A percentile compares a stretch with the other conserved stretches of the same genome.
Evolutionary conservation across 2,329 filamentous ascomycete species (phyloP).

Genomic region (Knoxdaviesia capensis): DNA sequence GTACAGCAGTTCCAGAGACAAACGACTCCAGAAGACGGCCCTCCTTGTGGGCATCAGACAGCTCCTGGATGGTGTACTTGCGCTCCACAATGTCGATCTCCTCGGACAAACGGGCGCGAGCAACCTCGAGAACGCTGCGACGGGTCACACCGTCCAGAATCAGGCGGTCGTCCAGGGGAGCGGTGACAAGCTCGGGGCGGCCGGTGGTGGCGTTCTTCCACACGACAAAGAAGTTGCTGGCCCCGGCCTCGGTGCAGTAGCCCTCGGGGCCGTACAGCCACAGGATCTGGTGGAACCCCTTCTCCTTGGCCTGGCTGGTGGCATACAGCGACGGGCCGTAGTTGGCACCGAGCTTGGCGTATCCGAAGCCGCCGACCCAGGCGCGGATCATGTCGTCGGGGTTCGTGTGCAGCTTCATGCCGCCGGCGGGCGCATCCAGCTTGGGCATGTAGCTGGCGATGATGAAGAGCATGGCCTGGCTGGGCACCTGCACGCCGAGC

Average conservation of each 20-base stretch:
- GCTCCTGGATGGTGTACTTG: constrained; percentile 62
- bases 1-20: constrained; percentile 66
- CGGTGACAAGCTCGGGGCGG: constrained; percentile 55
- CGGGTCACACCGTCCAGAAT: constrained; percentile 84
- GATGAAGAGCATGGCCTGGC: constrained; percentile 75
- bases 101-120: constrained; percentile 36
- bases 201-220: constrained; percentile 45
- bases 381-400: constrained; percentile 70
- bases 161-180: constrained; percentile 61
- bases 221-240: constrained; percentile 79
- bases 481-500: constrained; percentile 62
- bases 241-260: constrained; percentile 76
- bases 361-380: constrained; percentile 86
- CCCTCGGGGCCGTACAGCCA: constrained; percentile 71
- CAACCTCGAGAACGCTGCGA: constrained; percentile 56
- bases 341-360: constrained; percentile 83
- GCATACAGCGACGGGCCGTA: constrained; percentile 72
- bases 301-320: constrained; percentile 49
- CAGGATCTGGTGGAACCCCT: constrained; percentile 77
- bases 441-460: constrained; percentile 44
- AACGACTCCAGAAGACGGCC: constrained; percentile 71
- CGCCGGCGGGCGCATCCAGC: constrained; percentile 29
- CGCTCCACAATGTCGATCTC: constrained; percentile 59
- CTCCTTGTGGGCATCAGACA: constrained; percentile 51
- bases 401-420: constrained; percentile 59